phyloP scores from a whole-genome alignment of 139 green algal species.

The Picochlorum sp. region DNA sequence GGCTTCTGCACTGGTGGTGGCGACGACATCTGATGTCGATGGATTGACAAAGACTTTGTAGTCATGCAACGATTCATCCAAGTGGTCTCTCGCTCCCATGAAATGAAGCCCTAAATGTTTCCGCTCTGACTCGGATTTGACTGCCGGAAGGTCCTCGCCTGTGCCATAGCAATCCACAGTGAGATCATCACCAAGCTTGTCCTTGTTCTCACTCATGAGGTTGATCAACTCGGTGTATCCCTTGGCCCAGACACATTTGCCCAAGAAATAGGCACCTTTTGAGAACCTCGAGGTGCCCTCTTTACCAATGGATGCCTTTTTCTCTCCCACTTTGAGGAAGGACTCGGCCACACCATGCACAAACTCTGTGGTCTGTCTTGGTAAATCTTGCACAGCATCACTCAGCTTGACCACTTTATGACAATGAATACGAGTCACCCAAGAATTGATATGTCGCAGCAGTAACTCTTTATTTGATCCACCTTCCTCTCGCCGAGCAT shows the following conservation, averaged over 20 bases:
- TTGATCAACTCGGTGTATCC: slow-evolving; percentile 97
- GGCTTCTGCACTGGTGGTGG: slow-evolving; percentile 95
- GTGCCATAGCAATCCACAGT: slow-evolving; percentile 88
- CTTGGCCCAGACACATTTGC: slow-evolving; percentile 93
- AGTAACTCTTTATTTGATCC: slow-evolving; percentile 38
- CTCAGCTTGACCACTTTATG: slow-evolving; percentile 97
- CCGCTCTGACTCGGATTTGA: slow-evolving; percentile 31
- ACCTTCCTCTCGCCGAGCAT: slow-evolving; percentile 56
- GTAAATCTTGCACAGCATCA: slow-evolving; percentile 91
- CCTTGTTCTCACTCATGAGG: slow-evolving; percentile 33
- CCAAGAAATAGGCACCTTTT: slow-evolving; percentile 91
- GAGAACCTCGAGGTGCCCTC: slow-evolving; percentile 26
- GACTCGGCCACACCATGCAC: slow-evolving; percentile 88
- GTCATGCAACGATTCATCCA: slow-evolving; percentile 65
- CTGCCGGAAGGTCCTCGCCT: slow-evolving; percentile 72
- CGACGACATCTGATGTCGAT: slow-evolving; percentile 87
- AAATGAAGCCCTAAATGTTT: slow-evolving; percentile 67
- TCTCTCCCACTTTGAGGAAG: slow-evolving; percentile 76
- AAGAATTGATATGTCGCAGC: slow-evolving; percentile 70
- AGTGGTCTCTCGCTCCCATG: slow-evolving; percentile 82
- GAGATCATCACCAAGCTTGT: slow-evolving; percentile 20
- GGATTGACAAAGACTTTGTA: slow-evolving; percentile 98
- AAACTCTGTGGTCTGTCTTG: slow-evolving; percentile 79
- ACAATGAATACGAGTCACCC: slow-evolving; percentile 77
- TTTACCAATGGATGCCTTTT: slow-evolving; percentile 26